These are phyloP conservation scores for Prunus persica DNA, from an alignment of 306 rosid genomes.

Conservation along the genomic window DNA sequence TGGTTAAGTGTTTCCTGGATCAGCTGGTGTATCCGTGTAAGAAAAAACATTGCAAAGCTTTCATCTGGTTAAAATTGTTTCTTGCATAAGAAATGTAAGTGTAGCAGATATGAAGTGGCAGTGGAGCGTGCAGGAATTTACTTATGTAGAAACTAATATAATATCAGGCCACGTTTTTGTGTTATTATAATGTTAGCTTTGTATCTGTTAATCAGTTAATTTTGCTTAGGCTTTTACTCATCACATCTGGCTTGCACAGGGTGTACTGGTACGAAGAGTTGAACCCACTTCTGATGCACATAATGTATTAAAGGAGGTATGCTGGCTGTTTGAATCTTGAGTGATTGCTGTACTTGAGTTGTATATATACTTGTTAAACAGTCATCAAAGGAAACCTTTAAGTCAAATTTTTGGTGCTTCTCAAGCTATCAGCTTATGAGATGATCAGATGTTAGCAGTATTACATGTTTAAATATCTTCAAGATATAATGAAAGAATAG, in stretches of 20 bases:
- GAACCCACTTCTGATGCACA: constrained; percentile 93
- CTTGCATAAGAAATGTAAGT: background rate
- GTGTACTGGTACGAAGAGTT: constrained; percentile 85
- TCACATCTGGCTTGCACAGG: constrained; percentile 49
- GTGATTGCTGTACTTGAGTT: constrained; percentile 9
- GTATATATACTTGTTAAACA: constrained; percentile 4
- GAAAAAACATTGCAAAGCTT: background rate
- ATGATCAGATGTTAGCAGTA: constrained; percentile 7
- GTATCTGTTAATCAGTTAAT: constrained; percentile 9
- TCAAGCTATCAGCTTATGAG: constrained; percentile 7
- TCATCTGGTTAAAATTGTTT: background rate
- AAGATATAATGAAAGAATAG: background rate
- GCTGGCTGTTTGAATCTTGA: constrained; percentile 19
- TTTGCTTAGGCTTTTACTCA: constrained; percentile 13
- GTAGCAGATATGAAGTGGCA: background rate
- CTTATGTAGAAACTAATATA: background rate
- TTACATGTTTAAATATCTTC: constrained; percentile 1
- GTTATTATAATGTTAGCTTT: background rate
- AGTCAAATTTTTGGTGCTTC: constrained; percentile 12
- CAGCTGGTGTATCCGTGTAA: background rate
- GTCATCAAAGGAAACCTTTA: background rate
- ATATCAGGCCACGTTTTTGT: background rate
- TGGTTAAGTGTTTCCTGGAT: constrained; percentile 12
- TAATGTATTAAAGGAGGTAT: constrained; percentile 85
- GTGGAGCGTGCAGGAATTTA: background rate